Conservation (phyloP, 1,284 basidiomycete genomes). For the Ustilago sp. region DNA sequence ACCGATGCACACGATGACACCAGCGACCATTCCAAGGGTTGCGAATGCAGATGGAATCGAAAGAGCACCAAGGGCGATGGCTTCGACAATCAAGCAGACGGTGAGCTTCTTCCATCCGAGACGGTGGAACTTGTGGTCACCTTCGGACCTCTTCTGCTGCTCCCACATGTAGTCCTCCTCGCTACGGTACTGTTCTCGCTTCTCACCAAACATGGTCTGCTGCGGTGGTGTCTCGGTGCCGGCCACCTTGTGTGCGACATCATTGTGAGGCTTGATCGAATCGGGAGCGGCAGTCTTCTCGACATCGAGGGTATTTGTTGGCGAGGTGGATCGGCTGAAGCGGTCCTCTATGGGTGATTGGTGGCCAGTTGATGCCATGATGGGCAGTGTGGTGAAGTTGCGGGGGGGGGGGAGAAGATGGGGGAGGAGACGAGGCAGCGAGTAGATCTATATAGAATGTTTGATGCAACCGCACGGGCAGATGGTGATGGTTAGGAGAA, state of each 20-base stretch:
- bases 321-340: conserved; percentile 34
- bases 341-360: conserved; percentile 25
- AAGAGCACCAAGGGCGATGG: conserved; percentile 61
- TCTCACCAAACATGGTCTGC: conserved; percentile 54
- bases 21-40: conserved; percentile 62
- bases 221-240: not conserved
- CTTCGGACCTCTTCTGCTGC: conserved; percentile 45
- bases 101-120: conserved; percentile 61
- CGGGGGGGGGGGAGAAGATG: not conserved
- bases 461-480: conserved; percentile 5
- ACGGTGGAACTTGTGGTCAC: conserved; percentile 57
- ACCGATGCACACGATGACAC: conserved; percentile 50
- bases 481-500: conserved; percentile 4
- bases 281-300: conserved; percentile 31
- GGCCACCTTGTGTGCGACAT: conserved; percentile 7
- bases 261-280: conserved; percentile 23
- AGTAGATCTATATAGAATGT: conserved; percentile 5
- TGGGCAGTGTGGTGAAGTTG: conserved; percentile 1
- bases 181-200: conserved; percentile 52
- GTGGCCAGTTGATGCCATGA: conserved; percentile 42
- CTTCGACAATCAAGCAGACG: conserved; percentile 63
- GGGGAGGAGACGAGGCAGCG: conserved; percentile 6
- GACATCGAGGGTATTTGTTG: conserved; percentile 34
- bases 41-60: conserved; percentile 56
- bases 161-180: conserved; percentile 58